Evolutionary conservation across 192 early-diverging fungal genomes (phyloP).

Genomic region (Coemansia sp.): DNA sequence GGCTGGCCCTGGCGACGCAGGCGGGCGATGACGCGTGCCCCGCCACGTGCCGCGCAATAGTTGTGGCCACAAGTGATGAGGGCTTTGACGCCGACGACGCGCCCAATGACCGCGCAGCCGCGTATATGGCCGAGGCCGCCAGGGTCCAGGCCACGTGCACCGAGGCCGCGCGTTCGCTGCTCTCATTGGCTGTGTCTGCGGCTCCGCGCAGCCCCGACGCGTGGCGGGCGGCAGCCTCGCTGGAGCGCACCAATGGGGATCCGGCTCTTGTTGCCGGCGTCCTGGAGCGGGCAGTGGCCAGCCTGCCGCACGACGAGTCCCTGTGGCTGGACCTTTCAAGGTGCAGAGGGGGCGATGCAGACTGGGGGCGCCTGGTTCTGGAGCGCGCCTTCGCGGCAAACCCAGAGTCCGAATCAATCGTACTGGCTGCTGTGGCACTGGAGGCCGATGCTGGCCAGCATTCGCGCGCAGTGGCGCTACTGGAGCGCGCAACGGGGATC

Average conservation of each 20-base stretch:
- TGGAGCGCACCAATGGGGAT: slow-evolving; percentile 79
- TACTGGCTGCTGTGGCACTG: slow-evolving; percentile 93
- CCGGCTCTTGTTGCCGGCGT: slow-evolving; percentile 70
- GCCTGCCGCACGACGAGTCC: slow-evolving; percentile 87
- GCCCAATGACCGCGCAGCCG: slow-evolving; percentile 70
- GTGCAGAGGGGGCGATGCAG: background rate
- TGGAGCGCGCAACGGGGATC: slow-evolving; percentile 63
- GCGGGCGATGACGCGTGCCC: slow-evolving; percentile 78
- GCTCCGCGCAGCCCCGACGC: slow-evolving; percentile 77
- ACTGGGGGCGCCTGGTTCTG: slow-evolving; percentile 77
- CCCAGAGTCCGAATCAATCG: slow-evolving; percentile 86
- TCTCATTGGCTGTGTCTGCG: slow-evolving; percentile 71
- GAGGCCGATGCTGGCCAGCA: slow-evolving; percentile 86
- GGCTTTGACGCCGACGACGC: slow-evolving; percentile 60
- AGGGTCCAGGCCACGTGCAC: slow-evolving; percentile 53
- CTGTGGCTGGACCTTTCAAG: slow-evolving; percentile 67
- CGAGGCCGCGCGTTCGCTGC: slow-evolving; percentile 84
- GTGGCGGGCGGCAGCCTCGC: slow-evolving; percentile 80
- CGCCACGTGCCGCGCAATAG: slow-evolving; percentile 78
- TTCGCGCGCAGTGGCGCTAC: slow-evolving; percentile 69
- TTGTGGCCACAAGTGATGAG: slow-evolving; percentile 72
- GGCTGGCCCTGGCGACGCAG: slow-evolving; percentile 83
- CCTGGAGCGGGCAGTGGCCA: slow-evolving; percentile 77
- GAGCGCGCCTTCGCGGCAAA: slow-evolving; percentile 87
- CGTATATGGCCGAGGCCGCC: slow-evolving; percentile 92